phyloP scores from a whole-genome alignment of 208 protist species.

The Acanthamoeba healyi region DNA sequence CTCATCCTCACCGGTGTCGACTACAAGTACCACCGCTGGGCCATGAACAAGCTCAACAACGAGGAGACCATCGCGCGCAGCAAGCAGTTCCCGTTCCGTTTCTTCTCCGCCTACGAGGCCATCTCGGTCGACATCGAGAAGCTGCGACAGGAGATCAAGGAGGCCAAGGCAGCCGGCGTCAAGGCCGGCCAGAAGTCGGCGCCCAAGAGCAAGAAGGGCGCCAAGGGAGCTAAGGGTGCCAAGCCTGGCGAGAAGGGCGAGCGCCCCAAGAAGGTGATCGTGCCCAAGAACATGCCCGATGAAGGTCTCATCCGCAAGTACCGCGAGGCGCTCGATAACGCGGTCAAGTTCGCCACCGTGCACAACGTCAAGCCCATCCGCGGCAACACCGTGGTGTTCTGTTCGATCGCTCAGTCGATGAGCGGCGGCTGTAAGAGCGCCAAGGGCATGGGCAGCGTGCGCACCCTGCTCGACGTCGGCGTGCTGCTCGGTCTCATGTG shows the following conservation, averaged over 20 bases:
- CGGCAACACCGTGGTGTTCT: constrained; percentile 93
- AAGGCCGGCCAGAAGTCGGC: constrained; percentile 19
- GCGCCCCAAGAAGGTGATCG: constrained; percentile 61
- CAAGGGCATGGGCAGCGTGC: constrained; percentile 75
- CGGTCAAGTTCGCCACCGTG: constrained; percentile 90
- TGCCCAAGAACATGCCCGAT: constrained; percentile 73
- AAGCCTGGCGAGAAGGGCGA: constrained; percentile 18
- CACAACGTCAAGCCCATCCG: constrained; percentile 94
- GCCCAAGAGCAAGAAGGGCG: background rate
- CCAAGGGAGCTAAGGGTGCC: constrained; percentile 1
- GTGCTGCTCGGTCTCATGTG: constrained; percentile 93
- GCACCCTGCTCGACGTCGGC: constrained; percentile 89
- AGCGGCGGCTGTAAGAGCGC: constrained; percentile 34
- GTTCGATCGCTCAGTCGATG: constrained; percentile 86
- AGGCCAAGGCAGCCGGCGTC: background rate
- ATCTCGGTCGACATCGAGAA: constrained; percentile 81
- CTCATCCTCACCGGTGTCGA: constrained; percentile 91
- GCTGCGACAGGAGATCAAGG: constrained; percentile 2
- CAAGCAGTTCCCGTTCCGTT: constrained; percentile 95
- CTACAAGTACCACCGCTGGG: constrained; percentile 87
- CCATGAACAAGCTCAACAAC: constrained; percentile 79
- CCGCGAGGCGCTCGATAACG: constrained; percentile 89
- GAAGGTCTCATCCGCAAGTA: constrained; percentile 85
- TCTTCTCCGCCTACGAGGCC: constrained; percentile 95
- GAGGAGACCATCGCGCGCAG: constrained; percentile 87